Percentiles rank a stretch among this genome's conserved stretches.
Evolutionary conservation across 2,329 filamentous ascomycete genomes (phyloP).

Genomic region (Amauroascus niger): DNA sequence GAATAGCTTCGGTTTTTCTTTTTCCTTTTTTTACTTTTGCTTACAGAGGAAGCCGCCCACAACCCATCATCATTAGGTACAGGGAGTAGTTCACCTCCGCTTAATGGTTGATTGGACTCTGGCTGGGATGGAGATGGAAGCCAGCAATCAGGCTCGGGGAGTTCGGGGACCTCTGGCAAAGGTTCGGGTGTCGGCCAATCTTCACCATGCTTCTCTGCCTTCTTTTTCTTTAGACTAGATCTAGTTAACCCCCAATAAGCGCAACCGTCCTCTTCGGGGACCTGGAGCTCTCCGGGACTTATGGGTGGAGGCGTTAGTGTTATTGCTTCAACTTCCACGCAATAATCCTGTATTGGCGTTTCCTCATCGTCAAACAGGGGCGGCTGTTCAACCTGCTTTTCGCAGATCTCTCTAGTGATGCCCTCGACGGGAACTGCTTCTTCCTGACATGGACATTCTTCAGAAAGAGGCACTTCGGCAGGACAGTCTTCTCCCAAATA

Average conservation of each 20-base stretch:
- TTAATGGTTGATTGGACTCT: no score
- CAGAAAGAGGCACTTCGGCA: not conserved
- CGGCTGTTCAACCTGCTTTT: not conserved
- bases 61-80: no score
- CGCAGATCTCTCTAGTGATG: not conserved
- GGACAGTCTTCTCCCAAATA: not conserved
- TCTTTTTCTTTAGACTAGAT: no score
- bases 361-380: not conserved
- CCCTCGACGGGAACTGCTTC: not conserved
- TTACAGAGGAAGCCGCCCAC: no score
- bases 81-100: no score
- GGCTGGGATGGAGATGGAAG: no score
- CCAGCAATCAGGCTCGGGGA: no score
- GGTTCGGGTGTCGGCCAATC: no score
- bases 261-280: not conserved
- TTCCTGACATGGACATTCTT: not conserved
- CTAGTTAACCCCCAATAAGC: not conserved
- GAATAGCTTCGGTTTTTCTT: no score
- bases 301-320: not conserved
- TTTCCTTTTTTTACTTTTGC: no score
- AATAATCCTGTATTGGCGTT: not conserved
- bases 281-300: not conserved
- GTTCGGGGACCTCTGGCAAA: no score
- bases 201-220: no score
- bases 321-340: not conserved